phyloP scores from a whole-genome alignment of 2,329 filamentous ascomycete genomes.

The Neonectria magnoliae region DNA sequence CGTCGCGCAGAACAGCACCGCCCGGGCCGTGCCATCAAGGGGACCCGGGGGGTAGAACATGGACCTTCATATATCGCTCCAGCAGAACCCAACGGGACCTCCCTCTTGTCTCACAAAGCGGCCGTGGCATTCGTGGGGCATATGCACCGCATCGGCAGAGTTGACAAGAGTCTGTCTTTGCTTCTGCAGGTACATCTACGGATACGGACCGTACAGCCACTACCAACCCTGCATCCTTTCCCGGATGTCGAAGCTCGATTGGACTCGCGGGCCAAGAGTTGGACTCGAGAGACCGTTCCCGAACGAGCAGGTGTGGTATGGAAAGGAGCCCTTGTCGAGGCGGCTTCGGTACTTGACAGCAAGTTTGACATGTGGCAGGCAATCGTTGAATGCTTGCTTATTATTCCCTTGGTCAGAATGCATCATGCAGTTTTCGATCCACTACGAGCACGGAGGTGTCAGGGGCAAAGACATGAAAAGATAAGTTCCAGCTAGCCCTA shows the following conservation, averaged over 20 bases:
- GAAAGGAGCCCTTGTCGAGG: constrained; percentile 12
- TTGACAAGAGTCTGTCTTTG: not conserved
- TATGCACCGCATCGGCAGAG: not conserved
- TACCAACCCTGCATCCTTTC: constrained; percentile 4
- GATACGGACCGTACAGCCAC: not conserved
- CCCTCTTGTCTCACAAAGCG: constrained; percentile 1
- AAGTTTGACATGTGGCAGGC: not conserved
- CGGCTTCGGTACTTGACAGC: not conserved
- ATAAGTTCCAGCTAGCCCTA: not conserved
- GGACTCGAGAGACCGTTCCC: not conserved
- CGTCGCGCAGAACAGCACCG: not conserved
- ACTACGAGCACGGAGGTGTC: too few species aligned
- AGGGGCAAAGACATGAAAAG: not conserved
- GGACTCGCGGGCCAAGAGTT: not conserved
- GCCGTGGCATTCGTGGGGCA: constrained; percentile 1
- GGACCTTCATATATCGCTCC: constrained; percentile 6
- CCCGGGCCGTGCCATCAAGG: not conserved
- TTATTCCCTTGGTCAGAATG: not conserved
- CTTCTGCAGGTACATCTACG: constrained; percentile 6
- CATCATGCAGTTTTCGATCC: too few species aligned
- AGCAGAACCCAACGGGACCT: not conserved
- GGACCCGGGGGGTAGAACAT: not conserved
- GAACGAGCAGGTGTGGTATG: not conserved
- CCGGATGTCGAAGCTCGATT: not conserved
- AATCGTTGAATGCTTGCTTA: not conserved